Evolutionary conservation across 495 filamentous ascomycete species (phyloP).

Genomic region (Aspergillus olivimuriae): DNA sequence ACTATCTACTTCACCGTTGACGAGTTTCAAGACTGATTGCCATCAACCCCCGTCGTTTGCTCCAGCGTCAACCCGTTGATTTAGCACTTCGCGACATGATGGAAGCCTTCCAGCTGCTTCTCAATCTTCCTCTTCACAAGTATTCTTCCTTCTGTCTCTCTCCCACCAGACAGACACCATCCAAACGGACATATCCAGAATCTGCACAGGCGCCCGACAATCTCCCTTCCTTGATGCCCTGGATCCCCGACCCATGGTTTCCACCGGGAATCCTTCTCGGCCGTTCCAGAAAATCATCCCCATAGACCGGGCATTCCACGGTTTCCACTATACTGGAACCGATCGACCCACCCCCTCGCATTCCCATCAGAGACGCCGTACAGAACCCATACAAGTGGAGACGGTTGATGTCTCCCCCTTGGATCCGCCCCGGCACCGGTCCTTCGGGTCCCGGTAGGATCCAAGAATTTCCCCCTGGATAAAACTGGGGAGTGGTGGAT

Average conservation of each 20-base stretch:
- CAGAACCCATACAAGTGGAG: too few relatives aligned
- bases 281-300: conserved; percentile 1
- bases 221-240: too few relatives aligned
- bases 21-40: too few relatives aligned
- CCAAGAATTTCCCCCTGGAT: too few relatives aligned
- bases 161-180: not conserved
- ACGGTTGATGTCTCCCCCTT: too few relatives aligned
- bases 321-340: conserved; percentile 7
- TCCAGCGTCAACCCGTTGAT: too few relatives aligned
- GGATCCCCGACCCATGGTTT: conserved; percentile 14
- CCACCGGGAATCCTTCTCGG: conserved; percentile 8
- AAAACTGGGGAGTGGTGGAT: too few relatives aligned
- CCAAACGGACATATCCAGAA: not conserved
- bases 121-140: not conserved
- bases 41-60: too few relatives aligned
- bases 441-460: not conserved
- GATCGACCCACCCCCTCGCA: conserved; percentile 6
- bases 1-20: too few relatives aligned
- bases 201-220: not conserved
- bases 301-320: too few relatives aligned
- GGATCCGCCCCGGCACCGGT: not conserved
- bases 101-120: too few relatives aligned
- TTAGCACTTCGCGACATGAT: too few relatives aligned
- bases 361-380: not conserved
- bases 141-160: not conserved